Percentiles rank a stretch among this genome's conserved stretches.
phyloP scores from a whole-genome alignment of 192 early-diverging fungal species.

The Rhizophlyctis rosea region DNA sequence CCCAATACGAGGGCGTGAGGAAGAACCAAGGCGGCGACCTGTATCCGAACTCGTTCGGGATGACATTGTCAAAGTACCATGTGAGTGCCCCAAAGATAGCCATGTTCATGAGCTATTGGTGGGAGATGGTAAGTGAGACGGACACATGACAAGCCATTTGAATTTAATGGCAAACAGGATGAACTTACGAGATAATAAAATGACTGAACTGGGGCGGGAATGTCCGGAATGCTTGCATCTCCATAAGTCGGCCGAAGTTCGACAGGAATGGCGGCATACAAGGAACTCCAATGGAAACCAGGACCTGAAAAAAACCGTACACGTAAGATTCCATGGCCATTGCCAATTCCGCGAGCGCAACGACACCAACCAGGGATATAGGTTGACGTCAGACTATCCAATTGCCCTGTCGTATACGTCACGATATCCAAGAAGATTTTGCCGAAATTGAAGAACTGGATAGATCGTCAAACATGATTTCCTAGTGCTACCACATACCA shows the following conservation, averaged over 20 bases:
- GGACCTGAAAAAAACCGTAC: no score
- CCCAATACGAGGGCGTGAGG: constrained; percentile 67
- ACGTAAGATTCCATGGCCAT: no score
- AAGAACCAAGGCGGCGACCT: constrained; percentile 57
- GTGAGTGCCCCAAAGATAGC: constrained; percentile 56
- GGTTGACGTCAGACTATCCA: constrained; percentile 54
- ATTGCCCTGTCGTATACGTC: constrained; percentile 50
- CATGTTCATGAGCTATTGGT: constrained; percentile 70
- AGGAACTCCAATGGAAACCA: constrained; percentile 48
- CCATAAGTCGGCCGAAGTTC: constrained; percentile 38
- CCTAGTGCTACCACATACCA: no score
- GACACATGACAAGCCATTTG: no score
- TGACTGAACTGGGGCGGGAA: constrained; percentile 57
- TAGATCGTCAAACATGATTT: no score
- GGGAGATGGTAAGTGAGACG: no score
- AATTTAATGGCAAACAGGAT: no score
- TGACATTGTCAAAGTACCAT: constrained; percentile 74
- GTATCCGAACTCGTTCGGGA: constrained; percentile 73
- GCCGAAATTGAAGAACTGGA: constrained; percentile 41
- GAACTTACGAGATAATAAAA: constrained; percentile 64
- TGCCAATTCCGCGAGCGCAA: no score
- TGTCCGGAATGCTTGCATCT: constrained; percentile 42
- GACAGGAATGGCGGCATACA: constrained; percentile 14
- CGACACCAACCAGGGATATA: no score
- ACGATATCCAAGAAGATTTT: constrained; percentile 70